Conservation (phyloP, 768 basidiomycete genomes). For the Omphalotus guepiniiformis region DNA sequence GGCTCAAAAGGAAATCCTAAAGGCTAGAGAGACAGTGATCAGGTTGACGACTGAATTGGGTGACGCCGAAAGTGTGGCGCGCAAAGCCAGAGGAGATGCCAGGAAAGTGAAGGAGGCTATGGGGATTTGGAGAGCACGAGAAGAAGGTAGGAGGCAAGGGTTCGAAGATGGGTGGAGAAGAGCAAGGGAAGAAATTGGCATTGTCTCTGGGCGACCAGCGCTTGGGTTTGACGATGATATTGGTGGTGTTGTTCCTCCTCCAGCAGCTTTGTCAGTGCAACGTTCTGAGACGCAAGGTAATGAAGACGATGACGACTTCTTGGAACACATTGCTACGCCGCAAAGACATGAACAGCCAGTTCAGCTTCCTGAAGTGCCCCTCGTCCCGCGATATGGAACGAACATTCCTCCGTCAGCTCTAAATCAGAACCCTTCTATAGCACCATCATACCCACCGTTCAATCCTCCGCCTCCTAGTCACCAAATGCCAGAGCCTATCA, state of each 20-base stretch:
- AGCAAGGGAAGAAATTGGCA: slow-evolving; percentile 7
- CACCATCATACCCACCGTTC: background rate
- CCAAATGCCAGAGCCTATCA: background rate
- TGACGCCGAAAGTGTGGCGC: background rate
- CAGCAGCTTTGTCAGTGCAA: background rate
- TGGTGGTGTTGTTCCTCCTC: background rate
- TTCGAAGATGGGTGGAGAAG: slow-evolving; percentile 8
- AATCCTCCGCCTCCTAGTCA: background rate
- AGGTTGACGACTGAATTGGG: background rate
- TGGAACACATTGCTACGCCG: slow-evolving; percentile 1
- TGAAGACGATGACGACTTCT: background rate
- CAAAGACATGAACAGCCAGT: background rate
- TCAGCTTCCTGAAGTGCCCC: background rate
- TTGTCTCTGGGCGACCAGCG: background rate
- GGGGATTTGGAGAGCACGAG: slow-evolving; percentile 7
- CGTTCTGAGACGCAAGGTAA: background rate
- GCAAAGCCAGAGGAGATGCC: slow-evolving; percentile 4
- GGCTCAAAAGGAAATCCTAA: slow-evolving; percentile 7
- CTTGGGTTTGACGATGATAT: background rate
- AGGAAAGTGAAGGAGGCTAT: slow-evolving; percentile 5
- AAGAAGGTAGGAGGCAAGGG: slow-evolving; percentile 6
- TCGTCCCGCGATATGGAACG: background rate
- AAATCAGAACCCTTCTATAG: background rate
- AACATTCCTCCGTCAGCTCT: background rate
- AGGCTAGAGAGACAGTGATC: background rate